phyloP scores from a whole-genome alignment of 2,329 filamentous ascomycete species.

The Aspergillus sp. region DNA sequence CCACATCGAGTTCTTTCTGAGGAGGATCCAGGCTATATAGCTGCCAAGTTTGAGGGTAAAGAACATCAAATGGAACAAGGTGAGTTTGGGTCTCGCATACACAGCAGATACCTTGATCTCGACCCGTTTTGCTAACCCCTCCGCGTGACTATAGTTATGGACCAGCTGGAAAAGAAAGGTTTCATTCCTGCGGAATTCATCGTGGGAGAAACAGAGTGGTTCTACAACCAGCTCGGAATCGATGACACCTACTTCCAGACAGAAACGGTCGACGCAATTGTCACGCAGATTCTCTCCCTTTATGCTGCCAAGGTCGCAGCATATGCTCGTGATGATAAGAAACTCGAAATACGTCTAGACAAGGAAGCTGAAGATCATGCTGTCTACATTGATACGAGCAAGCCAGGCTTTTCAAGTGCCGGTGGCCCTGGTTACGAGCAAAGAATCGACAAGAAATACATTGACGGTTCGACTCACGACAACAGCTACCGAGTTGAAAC shows the following conservation, averaged over 20 bases:
- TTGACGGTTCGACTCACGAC: constrained; percentile 71
- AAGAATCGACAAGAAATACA: constrained; percentile 90
- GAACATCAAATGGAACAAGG: constrained; percentile 82
- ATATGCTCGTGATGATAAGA: constrained; percentile 88
- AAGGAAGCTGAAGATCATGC: constrained; percentile 95
- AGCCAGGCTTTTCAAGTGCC: constrained; percentile 74
- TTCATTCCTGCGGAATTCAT: constrained; percentile 85
- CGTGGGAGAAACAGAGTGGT: constrained; percentile 87
- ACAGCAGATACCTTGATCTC: background rate
- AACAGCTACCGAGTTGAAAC: constrained; percentile 92
- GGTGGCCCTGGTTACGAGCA: constrained; percentile 89
- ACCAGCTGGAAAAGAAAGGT: constrained; percentile 71
- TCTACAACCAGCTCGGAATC: constrained; percentile 96
- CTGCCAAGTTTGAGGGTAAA: constrained; percentile 91
- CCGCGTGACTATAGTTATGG: constrained; percentile 64
- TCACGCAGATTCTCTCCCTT: constrained; percentile 90
- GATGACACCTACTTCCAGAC: constrained; percentile 98
- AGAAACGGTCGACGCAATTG: constrained; percentile 80
- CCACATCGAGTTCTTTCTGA: constrained; percentile 75
- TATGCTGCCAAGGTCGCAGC: constrained; percentile 97
- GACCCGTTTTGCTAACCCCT: background rate
- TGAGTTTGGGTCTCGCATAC: constrained; percentile 42
- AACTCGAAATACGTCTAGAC: constrained; percentile 88
- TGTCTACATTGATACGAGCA: constrained; percentile 97
- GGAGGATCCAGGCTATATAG: constrained; percentile 89